These are phyloP conservation scores for Arthrobotrys entomopaga DNA, from an alignment of 2,329 filamentous ascomycete genomes.

Conservation along the genomic window DNA sequence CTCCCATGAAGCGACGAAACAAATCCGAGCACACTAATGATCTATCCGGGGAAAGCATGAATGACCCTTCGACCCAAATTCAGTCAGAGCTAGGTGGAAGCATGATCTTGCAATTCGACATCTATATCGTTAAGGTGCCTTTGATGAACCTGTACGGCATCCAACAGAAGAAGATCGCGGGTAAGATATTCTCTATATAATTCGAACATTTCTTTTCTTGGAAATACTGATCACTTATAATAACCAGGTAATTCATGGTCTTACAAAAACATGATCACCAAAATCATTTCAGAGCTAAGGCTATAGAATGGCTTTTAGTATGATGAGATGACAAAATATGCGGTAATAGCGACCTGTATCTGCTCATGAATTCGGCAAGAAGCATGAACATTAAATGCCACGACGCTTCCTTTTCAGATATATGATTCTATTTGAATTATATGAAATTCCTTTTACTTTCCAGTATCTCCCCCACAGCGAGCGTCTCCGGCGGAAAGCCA, in stretches of 20 bases:
- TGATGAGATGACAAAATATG: conserved; percentile 2
- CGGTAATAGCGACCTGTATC: too few relatives aligned
- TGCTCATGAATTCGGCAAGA: too few relatives aligned
- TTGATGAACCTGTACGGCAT: conserved; percentile 92
- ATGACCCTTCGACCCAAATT: conserved; percentile 87
- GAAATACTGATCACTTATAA: background rate
- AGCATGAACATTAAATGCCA: background rate
- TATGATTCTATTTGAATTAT: too few relatives aligned
- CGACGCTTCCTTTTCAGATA: too few relatives aligned
- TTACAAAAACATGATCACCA: conserved; percentile 98
- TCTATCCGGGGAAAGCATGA: conserved; percentile 80
- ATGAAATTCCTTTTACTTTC: too few relatives aligned
- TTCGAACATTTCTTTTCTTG: background rate
- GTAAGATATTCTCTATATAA: conserved; percentile 12
- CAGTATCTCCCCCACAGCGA: too few relatives aligned
- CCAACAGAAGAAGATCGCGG: conserved; percentile 93
- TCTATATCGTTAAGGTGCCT: conserved; percentile 96
- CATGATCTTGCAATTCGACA: conserved; percentile 89
- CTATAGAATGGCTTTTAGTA: conserved; percentile 66
- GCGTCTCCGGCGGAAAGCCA: background rate
- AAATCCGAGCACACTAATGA: conserved; percentile 88
- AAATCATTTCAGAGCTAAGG: conserved; percentile 85
- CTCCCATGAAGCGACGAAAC: conserved; percentile 63
- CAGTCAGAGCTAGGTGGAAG: conserved; percentile 81
- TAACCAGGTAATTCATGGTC: conserved; percentile 86